Conservation (phyloP, 192 early-diverging fungal genomes). For the Coemansia erecta region DNA sequence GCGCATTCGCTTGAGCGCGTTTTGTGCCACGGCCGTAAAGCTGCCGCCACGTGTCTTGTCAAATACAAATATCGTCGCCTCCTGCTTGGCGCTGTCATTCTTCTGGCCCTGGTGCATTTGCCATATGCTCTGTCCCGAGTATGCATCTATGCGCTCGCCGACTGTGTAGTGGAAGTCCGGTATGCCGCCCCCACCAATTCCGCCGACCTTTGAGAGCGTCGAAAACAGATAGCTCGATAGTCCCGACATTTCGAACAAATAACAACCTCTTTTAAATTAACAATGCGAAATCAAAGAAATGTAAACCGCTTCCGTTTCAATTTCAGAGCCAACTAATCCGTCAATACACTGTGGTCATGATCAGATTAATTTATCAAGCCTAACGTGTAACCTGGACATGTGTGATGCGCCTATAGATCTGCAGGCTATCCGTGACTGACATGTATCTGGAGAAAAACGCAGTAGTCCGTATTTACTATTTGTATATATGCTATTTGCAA, state of each 20-base stretch:
- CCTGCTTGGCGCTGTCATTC: slow-evolving; percentile 56
- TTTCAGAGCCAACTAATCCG: no score
- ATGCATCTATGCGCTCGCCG: slow-evolving; percentile 63
- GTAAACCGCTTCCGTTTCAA: no score
- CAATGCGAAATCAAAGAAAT: slow-evolving; percentile 2
- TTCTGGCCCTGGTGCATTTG: slow-evolving; percentile 49
- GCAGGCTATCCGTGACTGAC: no score
- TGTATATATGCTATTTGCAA: no score
- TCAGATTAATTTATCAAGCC: no score
- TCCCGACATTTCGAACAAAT: slow-evolving; percentile 20
- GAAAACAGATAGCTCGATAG: slow-evolving; percentile 45
- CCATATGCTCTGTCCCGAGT: slow-evolving; percentile 63
- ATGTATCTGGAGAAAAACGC: no score
- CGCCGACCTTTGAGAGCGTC: slow-evolving; percentile 41
- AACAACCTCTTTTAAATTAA: background rate
- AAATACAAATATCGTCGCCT: slow-evolving; percentile 82
- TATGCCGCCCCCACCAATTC: slow-evolving; percentile 58
- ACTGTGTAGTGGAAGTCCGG: slow-evolving; percentile 65
- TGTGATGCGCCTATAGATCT: no score
- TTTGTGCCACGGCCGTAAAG: slow-evolving; percentile 78
- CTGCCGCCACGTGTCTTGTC: slow-evolving; percentile 65
- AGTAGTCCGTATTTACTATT: no score
- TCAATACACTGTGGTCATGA: no score
- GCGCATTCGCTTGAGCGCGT: slow-evolving; percentile 80
- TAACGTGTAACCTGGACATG: no score